Evolutionary conservation across 2,329 filamentous ascomycete species (phyloP).

Genomic region (Colletotrichum tropicale): DNA sequence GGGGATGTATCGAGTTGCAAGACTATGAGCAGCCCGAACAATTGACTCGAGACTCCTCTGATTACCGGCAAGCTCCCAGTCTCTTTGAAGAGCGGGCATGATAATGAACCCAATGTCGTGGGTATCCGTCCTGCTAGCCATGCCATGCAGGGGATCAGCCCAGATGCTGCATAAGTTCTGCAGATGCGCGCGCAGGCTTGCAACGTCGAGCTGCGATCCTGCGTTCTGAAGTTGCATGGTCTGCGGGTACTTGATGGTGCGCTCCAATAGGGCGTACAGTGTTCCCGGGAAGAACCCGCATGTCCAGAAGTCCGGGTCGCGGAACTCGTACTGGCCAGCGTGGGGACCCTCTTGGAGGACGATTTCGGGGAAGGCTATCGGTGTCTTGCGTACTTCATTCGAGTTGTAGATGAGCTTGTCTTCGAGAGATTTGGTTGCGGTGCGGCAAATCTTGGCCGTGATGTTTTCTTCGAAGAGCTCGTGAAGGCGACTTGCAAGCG

Average conservation of each 20-base stretch:
- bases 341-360: slow-evolving; percentile 31
- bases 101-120: slow-evolving; percentile 62
- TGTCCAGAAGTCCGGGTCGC: slow-evolving; percentile 43
- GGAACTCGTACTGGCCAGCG: slow-evolving; percentile 28
- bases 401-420: neutral
- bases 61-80: slow-evolving; percentile 51
- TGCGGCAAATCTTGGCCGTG: slow-evolving; percentile 16
- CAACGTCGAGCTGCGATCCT: neutral
- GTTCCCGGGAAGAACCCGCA: slow-evolving; percentile 46
- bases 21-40: slow-evolving; percentile 44
- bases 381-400: neutral
- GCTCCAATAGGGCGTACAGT: slow-evolving; percentile 38
- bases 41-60: slow-evolving; percentile 41
- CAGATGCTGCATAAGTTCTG: slow-evolving; percentile 30
- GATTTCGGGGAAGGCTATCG: slow-evolving; percentile 32
- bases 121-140: slow-evolving; percentile 49
- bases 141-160: slow-evolving; percentile 38
- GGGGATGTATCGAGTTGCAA: slow-evolving; percentile 46
- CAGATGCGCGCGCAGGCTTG: neutral
- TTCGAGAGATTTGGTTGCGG: slow-evolving; percentile 14
- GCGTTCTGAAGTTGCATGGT: neutral
- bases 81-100: slow-evolving; percentile 47
- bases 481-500: neutral
- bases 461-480: slow-evolving; percentile 15
- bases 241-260: slow-evolving; percentile 32